Base-by-base conservation (phyloP, 352 stramenopile species). In the Pythium phragmitis region DNA sequence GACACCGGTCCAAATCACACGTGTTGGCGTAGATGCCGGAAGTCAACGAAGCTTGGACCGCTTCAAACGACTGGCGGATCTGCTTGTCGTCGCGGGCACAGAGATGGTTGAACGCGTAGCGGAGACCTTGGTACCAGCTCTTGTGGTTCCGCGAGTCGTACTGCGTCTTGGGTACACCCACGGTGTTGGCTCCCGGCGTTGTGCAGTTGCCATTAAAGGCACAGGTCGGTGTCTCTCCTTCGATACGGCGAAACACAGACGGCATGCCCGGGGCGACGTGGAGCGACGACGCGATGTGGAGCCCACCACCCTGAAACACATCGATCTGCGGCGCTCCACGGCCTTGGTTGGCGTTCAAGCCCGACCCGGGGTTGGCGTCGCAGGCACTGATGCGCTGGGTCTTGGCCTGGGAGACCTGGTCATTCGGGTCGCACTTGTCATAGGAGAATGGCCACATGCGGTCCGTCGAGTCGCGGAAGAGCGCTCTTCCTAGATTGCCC, bases 371-470 rank as follows among this genome's bases (percentile, higher is more conserved):
- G 51, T 79, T 71, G 14, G 67, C 60, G 60, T 97, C 89, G 67
- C 94, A 98, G 3, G 84, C 92, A 36, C 74, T 95, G 62, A 86
- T 86, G n/a, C 73, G 70, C 66, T 85, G 77, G 57, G 76, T 80
- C 45, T 61, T 63, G 2, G 68, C 64, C 16, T 69, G 74, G 46
- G 79, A 75, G n/a, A 77, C 52, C 77, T 39, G 34, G 5, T 63
- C 65, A 4, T 0, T 82, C 43, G 76, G 48, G 69, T 98, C 88
- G 65, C 94, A 98, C 26, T 73, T 77, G 60, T 97, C 78, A 69
- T 96, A 98, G 52, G 79, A 96, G 80, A 89, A 98, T 2, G 95
- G 95, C 94, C 94, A 98, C 58, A 98, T 85, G 57, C 89, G 87
- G 37, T 93, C 87, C 13, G 87, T 96, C 0, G 81, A 95, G 0